A percentile compares a stretch with the other conserved stretches of the same genome.
phyloP scores from a whole-genome alignment of 176 grass and related monocot species.

The Triticum turgidum region DNA sequence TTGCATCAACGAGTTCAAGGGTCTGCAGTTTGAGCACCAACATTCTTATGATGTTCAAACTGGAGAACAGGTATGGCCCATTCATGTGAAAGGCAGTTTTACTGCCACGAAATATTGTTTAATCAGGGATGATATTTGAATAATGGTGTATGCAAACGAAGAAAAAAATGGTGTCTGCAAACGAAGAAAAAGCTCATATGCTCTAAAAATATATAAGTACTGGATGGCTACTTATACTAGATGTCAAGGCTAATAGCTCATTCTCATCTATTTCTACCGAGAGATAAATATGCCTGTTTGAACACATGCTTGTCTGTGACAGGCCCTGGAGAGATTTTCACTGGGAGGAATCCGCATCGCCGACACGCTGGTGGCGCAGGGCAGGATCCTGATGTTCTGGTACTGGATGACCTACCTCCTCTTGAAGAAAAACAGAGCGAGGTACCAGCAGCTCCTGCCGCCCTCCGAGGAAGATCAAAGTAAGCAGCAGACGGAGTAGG shows the following conservation, averaged over 20 bases:
- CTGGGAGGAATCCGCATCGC: conserved; percentile 65
- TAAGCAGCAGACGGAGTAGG: conserved; percentile 32
- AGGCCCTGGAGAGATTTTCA: conserved; percentile 87
- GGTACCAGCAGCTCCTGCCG: conserved; percentile 73
- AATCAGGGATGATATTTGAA: not conserved
- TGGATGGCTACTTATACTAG: not conserved
- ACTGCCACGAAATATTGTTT: not conserved
- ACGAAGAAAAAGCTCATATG: not conserved
- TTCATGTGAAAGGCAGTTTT: not conserved
- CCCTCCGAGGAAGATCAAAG: conserved; percentile 37
- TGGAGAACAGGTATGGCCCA: conserved; percentile 77
- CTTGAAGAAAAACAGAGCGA: conserved; percentile 85
- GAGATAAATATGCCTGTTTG: not conserved
- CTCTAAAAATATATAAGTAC: not conserved
- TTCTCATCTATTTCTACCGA: not conserved
- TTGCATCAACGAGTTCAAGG: conserved; percentile 92
- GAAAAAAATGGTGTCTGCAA: not conserved
- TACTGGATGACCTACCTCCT: conserved; percentile 90
- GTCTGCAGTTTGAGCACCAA: conserved; percentile 82
- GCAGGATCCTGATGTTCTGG: conserved; percentile 90
- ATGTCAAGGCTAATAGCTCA: not conserved
- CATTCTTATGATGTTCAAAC: conserved; percentile 83
- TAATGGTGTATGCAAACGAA: not conserved
- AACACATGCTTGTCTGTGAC: conserved; percentile 6
- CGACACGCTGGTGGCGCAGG: conserved; percentile 65